Evolutionary conservation across 2,329 filamentous ascomycete genomes (phyloP).

Genomic region (Fusarium mangiferae): DNA sequence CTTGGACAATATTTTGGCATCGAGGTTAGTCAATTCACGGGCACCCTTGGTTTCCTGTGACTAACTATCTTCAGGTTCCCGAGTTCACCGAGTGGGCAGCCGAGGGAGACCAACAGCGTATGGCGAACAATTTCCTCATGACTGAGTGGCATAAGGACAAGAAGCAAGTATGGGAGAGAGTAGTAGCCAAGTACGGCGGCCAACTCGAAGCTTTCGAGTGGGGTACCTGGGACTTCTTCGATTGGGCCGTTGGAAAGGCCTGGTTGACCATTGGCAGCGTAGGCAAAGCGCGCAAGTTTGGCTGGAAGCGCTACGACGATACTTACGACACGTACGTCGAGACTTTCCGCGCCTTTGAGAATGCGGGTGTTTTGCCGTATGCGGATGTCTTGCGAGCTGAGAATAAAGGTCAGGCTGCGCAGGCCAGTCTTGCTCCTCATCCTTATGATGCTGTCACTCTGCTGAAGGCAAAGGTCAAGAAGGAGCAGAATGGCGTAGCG

Average conservation of each 20-base stretch:
- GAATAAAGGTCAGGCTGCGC: background rate
- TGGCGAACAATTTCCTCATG: constrained; percentile 31
- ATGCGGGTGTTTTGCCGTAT: constrained; percentile 24
- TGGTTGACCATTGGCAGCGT: constrained; percentile 26
- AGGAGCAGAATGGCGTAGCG: background rate
- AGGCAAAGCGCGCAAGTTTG: constrained; percentile 32
- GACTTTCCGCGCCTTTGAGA: constrained; percentile 32
- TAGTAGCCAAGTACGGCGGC: constrained; percentile 28
- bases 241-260: constrained; percentile 33
- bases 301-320: constrained; percentile 31
- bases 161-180: constrained; percentile 24
- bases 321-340: constrained; percentile 31
- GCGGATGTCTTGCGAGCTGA: background rate
- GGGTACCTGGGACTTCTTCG: constrained; percentile 37
- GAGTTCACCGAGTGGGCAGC: constrained; percentile 24
- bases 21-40: background rate
- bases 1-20: constrained; percentile 9
- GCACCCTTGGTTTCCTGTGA: no score
- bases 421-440: constrained; percentile 1
- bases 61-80: background rate
- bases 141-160: constrained; percentile 32
- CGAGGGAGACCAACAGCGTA: constrained; percentile 19
- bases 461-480: background rate
- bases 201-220: constrained; percentile 25
- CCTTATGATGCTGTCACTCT: constrained; percentile 14